Evolutionary conservation across 495 filamentous ascomycete genomes (phyloP).

Genomic region (Tuber indicum): DNA sequence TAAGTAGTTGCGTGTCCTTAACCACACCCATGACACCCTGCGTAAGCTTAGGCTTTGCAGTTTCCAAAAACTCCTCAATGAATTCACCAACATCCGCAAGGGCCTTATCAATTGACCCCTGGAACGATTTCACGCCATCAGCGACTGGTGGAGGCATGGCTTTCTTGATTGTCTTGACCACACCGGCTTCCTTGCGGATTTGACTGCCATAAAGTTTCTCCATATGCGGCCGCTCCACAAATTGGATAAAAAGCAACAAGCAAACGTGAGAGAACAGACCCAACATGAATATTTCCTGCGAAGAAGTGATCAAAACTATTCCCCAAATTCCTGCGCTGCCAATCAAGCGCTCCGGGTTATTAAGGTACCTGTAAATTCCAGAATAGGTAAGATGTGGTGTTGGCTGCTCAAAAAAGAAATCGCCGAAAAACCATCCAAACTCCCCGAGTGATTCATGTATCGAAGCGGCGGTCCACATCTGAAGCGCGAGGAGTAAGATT

Average conservation of each 20-base stretch:
- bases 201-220: constrained; percentile 88
- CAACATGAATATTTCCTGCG: constrained; percentile 70
- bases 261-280: constrained; percentile 79
- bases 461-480: constrained; percentile 86
- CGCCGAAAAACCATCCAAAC: constrained; percentile 98
- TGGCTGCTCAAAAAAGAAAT: constrained; percentile 89
- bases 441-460: constrained; percentile 96
- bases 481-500: constrained; percentile 69
- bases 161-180: constrained; percentile 81
- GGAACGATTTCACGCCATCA: constrained; percentile 56
- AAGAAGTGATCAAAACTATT: constrained; percentile 84
- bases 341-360: constrained; percentile 92
- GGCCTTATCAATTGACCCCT: constrained; percentile 79
- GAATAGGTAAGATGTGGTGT: constrained; percentile 84
- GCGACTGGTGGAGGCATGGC: constrained; percentile 75
- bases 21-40: constrained; percentile 80
- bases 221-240: constrained; percentile 96
- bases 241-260: constrained; percentile 79
- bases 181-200: constrained; percentile 77
- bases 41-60: constrained; percentile 78
- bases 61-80: constrained; percentile 83
- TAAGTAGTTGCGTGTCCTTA: constrained; percentile 77
- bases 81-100: constrained; percentile 77
- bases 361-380: constrained; percentile 95
- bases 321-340: constrained; percentile 96